phyloP scores from a whole-genome alignment of 352 stramenopile species.

The Phytophthora cryptogea region DNA sequence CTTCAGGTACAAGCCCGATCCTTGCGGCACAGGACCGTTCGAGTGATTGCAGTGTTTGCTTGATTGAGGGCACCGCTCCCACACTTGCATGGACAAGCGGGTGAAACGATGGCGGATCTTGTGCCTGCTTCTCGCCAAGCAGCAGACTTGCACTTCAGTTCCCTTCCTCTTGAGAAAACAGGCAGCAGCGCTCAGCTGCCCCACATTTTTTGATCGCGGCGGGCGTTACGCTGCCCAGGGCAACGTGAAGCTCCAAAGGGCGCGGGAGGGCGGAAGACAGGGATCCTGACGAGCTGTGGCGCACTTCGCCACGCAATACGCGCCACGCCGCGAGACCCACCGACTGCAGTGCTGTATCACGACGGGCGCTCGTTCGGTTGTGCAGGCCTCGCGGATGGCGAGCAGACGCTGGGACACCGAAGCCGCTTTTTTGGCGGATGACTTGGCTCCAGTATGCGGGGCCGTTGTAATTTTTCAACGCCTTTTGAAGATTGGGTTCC shows the following conservation, averaged over 20 bases:
- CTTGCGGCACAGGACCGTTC: constrained; percentile 2
- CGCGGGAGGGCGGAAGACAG: constrained; percentile 18
- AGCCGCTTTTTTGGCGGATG: constrained; percentile 11
- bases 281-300: constrained; percentile 4
- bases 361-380: constrained; percentile 5
- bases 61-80: constrained; percentile 15
- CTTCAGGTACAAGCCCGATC: constrained; percentile 1
- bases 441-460: constrained; percentile 10
- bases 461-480: constrained; percentile 29
- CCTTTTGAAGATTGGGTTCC: constrained; percentile 29
- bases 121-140: constrained; percentile 8
- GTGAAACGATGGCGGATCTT: neutral
- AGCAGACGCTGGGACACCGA: constrained; percentile 21
- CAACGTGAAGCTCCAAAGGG: constrained; percentile 28
- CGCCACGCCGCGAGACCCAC: neutral
- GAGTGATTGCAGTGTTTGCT: constrained; percentile 5
- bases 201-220: constrained; percentile 8
- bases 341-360: neutral
- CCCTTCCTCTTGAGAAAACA: too few species aligned
- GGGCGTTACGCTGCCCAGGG: constrained; percentile 13
- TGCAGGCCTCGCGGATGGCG: neutral
- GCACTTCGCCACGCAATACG: neutral
- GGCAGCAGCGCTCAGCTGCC: constrained; percentile 11
- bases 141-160: neutral
- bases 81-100: constrained; percentile 19